Evolutionary conservation across 768 basidiomycete genomes (phyloP).

Genomic region (Amylocystis lapponica): DNA sequence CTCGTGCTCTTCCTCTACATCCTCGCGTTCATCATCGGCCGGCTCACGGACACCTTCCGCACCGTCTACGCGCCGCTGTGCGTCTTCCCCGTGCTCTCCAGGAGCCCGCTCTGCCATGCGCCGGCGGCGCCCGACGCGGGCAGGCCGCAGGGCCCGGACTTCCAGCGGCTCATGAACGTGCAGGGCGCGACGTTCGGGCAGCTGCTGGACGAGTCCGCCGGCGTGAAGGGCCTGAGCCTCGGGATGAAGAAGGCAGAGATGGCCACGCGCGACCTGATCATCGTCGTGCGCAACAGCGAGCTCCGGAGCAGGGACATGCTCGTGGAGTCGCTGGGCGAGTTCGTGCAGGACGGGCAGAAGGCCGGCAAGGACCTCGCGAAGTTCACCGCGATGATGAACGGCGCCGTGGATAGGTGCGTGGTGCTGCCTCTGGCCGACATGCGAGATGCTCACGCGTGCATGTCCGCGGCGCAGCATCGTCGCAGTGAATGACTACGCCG

Average conservation of each 20-base stretch:
- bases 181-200: constrained; percentile 61
- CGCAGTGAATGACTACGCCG: constrained; percentile 69
- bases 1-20: constrained; percentile 47
- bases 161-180: constrained; percentile 51
- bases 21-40: constrained; percentile 38
- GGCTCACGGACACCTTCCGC: constrained; percentile 40
- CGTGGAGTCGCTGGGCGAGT: constrained; percentile 44
- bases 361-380: constrained; percentile 55
- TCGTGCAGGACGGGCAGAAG: constrained; percentile 56
- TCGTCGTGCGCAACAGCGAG: constrained; percentile 57
- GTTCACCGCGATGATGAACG: constrained; percentile 61
- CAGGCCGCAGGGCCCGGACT: constrained; percentile 48
- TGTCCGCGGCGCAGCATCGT: constrained; percentile 63
- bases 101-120: constrained; percentile 37
- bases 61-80: constrained; percentile 53
- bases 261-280: constrained; percentile 63
- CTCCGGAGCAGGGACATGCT: constrained; percentile 55
- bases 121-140: constrained; percentile 6
- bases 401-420: constrained; percentile 67
- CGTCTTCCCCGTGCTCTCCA: constrained; percentile 52
- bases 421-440: no score
- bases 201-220: constrained; percentile 51
- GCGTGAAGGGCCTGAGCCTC: constrained; percentile 54
- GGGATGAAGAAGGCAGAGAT: constrained; percentile 75
- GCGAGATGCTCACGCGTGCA: no score